phyloP scores from a whole-genome alignment of 306 rosid species.

The Castanospermum australe region DNA sequence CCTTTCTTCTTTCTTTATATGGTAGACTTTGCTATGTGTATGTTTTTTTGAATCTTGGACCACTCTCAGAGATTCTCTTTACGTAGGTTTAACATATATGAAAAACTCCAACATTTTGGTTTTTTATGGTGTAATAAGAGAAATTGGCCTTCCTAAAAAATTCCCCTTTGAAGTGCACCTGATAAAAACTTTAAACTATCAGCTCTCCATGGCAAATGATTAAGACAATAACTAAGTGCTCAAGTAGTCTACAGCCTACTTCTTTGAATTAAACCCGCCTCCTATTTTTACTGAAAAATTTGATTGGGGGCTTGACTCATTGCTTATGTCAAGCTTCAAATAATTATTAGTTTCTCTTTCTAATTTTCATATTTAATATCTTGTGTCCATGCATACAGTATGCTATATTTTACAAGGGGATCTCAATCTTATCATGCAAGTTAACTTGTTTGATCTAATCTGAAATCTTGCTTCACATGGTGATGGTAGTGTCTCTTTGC shows the following conservation, averaged over 20 bases:
- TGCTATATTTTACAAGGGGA: not conserved
- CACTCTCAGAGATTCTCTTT: not conserved
- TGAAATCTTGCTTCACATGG: not conserved
- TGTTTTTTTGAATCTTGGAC: conserved; percentile 3
- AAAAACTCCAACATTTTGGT: not conserved
- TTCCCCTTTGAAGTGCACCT: not conserved
- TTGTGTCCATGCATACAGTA: not conserved
- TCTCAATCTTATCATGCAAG: not conserved
- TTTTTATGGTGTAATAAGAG: not conserved
- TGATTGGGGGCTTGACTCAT: not conserved
- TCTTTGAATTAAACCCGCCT: not conserved
- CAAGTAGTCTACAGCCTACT: not conserved
- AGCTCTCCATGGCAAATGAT: not conserved
- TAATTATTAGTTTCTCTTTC: too few species aligned
- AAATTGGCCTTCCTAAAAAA: not conserved
- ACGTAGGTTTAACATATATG: not conserved
- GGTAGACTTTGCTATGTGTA: not conserved
- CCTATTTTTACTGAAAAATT: not conserved
- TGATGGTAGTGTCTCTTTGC: not conserved
- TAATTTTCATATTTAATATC: too few species aligned
- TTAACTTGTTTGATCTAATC: not conserved
- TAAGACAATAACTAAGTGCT: not conserved
- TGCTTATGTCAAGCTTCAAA: too few species aligned
- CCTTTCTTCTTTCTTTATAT: not conserved
- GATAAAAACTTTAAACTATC: not conserved